phyloP scores from a whole-genome alignment of 169 alveolate species.

The Cryptosporidium meleagridis region DNA sequence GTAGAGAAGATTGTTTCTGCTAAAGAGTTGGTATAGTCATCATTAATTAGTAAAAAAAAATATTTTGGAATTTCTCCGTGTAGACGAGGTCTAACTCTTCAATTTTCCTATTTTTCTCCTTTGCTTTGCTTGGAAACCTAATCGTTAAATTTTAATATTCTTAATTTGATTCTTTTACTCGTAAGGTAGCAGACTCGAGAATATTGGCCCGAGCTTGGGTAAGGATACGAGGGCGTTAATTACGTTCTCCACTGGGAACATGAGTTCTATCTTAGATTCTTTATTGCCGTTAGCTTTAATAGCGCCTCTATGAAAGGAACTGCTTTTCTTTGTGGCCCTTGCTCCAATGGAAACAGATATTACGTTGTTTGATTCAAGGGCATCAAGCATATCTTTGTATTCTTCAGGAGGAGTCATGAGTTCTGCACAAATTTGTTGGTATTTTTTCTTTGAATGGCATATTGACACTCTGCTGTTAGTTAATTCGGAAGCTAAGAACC shows the following conservation, averaged over 20 bases:
- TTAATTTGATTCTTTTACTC: not conserved
- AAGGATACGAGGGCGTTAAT: slow-evolving; percentile 17
- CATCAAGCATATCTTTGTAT: slow-evolving; percentile 57
- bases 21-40: slow-evolving; percentile 80
- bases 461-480: slow-evolving; percentile 6
- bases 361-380: slow-evolving; percentile 40
- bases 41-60: not conserved
- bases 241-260: slow-evolving; percentile 50
- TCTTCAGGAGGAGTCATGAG: slow-evolving; percentile 65
- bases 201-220: slow-evolving; percentile 35
- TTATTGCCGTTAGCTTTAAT: not conserved
- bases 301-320: slow-evolving; percentile 48
- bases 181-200: slow-evolving; percentile 16
- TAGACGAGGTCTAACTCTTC: not conserved
- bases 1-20: slow-evolving; percentile 89
- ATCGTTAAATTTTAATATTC: not conserved
- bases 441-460: slow-evolving; percentile 6
- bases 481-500: not conserved
- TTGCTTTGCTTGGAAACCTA: not conserved
- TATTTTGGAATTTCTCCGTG: not conserved
- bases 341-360: not conserved
- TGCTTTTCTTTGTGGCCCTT: not conserved
- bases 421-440: slow-evolving; percentile 28
- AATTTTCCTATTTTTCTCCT: not conserved
- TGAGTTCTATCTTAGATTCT: slow-evolving; percentile 17